Evolutionary conservation across 225 moss, liverwort and hornwort species (phyloP), one percentile per base, ranked within the genome.

Genomic region (Lunularia cruciata): DNA sequence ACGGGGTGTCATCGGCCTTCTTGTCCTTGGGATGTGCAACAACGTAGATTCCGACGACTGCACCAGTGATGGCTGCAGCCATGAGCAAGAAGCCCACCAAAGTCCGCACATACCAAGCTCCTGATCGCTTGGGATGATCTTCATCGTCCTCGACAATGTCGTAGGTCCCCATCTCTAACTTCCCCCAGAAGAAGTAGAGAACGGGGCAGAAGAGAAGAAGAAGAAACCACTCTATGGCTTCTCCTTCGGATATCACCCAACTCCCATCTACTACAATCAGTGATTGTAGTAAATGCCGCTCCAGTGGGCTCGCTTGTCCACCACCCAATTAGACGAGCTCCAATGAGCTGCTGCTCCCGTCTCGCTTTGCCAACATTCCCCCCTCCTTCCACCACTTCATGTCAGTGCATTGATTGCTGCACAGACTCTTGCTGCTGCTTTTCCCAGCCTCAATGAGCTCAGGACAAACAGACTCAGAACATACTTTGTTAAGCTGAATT

Each of bases 41-140:
- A 1, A 25, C 4, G 47, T 83, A 83, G 52, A 83, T 67, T 15
- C 82, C 82, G 52, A 67, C 75, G 6, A 57, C 82, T 14, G 75
- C 75, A 26, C 82, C 78, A 22, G 57, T 78, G 0, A 83, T 0
- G 2, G 47, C 75, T 58, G 75, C 82, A 36, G 71, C 34, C 30
- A 78, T 15, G 34, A 83, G 36, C 12, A 83, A 25, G 32, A 70
- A 45, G 37, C 78, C 63, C 10, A 78, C 64, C 23, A 28, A 0
- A 7, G 33, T 56, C 35, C 78, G 78, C 36, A 69, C 63, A 43
- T 75, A 57, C 28, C 75, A 63, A 8, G 18, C 55, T 12, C 40
- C 47, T 4, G 43, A 19, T 68, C 78, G 72, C 18, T 51, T 53
- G 6, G 75, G 54, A 6, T 6, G 30, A 16, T 47, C 33, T 20